These are phyloP conservation scores for Chrysopogon serrulatus DNA, from an alignment of 176 grass and related monocot genomes.

Conservation along the genomic window DNA sequence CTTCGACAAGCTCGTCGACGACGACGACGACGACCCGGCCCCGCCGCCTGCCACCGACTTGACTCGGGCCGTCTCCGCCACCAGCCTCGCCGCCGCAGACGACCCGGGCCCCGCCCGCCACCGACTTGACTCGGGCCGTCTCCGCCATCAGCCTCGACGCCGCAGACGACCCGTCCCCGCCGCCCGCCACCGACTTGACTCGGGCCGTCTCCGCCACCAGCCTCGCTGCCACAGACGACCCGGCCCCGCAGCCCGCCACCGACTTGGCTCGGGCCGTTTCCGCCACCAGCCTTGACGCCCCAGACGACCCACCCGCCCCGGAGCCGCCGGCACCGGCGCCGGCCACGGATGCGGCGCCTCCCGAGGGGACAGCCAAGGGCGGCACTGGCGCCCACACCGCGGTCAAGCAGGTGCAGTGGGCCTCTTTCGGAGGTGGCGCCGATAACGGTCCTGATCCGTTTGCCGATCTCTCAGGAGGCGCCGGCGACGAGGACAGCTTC, in stretches of 20 bases:
- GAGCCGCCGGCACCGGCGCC: background rate
- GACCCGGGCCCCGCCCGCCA: no score
- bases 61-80: background rate
- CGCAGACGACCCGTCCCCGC: slow-evolving; percentile 30
- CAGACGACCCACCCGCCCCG: slow-evolving; percentile 5
- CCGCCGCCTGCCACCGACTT: slow-evolving; percentile 5
- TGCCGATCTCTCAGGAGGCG: slow-evolving; percentile 25
- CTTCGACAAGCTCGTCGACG: slow-evolving; percentile 82
- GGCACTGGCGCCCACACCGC: slow-evolving; percentile 38
- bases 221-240: slow-evolving; percentile 10
- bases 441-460: slow-evolving; percentile 51
- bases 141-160: slow-evolving; percentile 82
- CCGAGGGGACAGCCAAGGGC: slow-evolving; percentile 19
- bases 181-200: background rate
- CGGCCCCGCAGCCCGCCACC: background rate
- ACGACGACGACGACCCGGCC: slow-evolving; percentile 31
- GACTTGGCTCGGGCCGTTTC: no score
- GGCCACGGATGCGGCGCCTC: background rate
- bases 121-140: no score
- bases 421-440: slow-evolving; percentile 50
- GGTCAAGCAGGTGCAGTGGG: slow-evolving; percentile 89
- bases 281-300: no score
- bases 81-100: slow-evolving; percentile 28
- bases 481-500: background rate
- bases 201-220: slow-evolving; percentile 23